These are phyloP conservation scores for Rhynchospora breviuscula DNA, from an alignment of 176 grass and related monocot species.

Conservation along the genomic window DNA sequence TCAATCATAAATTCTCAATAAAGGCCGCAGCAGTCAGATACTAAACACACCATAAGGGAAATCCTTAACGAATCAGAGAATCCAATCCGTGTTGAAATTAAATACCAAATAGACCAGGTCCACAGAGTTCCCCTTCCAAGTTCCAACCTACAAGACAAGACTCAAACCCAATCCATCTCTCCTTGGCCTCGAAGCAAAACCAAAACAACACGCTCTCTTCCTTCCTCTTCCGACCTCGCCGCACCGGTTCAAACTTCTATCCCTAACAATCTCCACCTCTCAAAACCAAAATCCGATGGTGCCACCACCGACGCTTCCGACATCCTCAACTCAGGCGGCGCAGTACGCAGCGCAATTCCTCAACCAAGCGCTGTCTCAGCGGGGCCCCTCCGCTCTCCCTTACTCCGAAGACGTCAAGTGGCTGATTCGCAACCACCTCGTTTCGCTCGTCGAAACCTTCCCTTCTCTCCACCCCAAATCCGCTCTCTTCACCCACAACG, in stretches of 20 bases:
- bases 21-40: neutral
- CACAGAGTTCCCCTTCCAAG: neutral
- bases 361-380: conserved; percentile 68
- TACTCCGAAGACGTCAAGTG: conserved; percentile 91
- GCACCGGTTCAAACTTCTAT: neutral
- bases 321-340: conserved; percentile 24
- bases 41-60: neutral
- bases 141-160: neutral
- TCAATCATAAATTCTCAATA: too few relatives aligned
- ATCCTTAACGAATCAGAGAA: neutral
- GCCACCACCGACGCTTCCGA: conserved; percentile 29
- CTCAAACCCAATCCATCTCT: neutral
- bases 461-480: conserved; percentile 79
- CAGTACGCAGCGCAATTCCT: conserved; percentile 91
- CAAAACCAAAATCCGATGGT: conserved; percentile 16
- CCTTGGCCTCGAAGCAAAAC: neutral
- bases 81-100: neutral
- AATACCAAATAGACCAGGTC: conserved; percentile 8
- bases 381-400: conserved; percentile 53
- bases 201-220: conserved; percentile 9
- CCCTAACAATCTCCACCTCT: neutral
- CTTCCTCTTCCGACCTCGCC: neutral
- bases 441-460: conserved; percentile 59
- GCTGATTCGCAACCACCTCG: conserved; percentile 88
- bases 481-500: conserved; percentile 85